Evolutionary conservation across 306 rosid species (phyloP).

Genomic region (Cicer yamashitae): DNA sequence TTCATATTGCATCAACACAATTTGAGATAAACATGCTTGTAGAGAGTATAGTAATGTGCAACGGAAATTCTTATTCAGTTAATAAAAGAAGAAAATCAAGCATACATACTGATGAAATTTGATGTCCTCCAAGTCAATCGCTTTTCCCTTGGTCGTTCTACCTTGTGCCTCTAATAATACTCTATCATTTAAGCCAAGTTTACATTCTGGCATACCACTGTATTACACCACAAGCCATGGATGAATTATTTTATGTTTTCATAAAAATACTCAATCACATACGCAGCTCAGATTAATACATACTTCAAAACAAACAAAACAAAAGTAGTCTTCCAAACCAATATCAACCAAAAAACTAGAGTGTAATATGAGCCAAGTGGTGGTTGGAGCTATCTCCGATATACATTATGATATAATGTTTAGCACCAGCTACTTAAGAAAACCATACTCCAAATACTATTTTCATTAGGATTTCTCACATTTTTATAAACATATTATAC

Average conservation of each 20-base stretch:
- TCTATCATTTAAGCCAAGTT: slow-evolving; percentile 90
- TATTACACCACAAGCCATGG: slow-evolving; percentile 48
- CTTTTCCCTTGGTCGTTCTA: slow-evolving; percentile 92
- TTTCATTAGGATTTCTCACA: slow-evolving; percentile 17
- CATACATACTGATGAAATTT: slow-evolving; percentile 95
- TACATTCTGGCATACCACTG: slow-evolving; percentile 99
- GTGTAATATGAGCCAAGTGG: slow-evolving; percentile 29
- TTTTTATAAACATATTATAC: neutral
- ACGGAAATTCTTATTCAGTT: neutral
- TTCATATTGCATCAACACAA: slow-evolving; percentile 51
- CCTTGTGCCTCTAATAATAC: slow-evolving; percentile 95
- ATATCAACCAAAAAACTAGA: slow-evolving; percentile 28
- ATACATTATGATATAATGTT: neutral
- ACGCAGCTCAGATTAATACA: slow-evolving; percentile 25
- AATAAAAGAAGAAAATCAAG: slow-evolving; percentile 49
- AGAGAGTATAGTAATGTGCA: slow-evolving; percentile 40
- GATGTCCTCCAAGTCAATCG: slow-evolving; percentile 98
- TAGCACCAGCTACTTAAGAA: slow-evolving; percentile 36
- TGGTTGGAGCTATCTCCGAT: slow-evolving; percentile 7
- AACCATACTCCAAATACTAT: slow-evolving; percentile 25
- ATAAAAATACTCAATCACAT: slow-evolving; percentile 37
- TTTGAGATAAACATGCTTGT: slow-evolving; percentile 23
- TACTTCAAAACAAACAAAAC: slow-evolving; percentile 17
- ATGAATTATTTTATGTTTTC: slow-evolving; percentile 18
- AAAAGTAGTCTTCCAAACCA: slow-evolving; percentile 29